Base-by-base conservation (phyloP, 2,329 filamentous ascomycete species). In the Pyricularia grisea region DNA sequence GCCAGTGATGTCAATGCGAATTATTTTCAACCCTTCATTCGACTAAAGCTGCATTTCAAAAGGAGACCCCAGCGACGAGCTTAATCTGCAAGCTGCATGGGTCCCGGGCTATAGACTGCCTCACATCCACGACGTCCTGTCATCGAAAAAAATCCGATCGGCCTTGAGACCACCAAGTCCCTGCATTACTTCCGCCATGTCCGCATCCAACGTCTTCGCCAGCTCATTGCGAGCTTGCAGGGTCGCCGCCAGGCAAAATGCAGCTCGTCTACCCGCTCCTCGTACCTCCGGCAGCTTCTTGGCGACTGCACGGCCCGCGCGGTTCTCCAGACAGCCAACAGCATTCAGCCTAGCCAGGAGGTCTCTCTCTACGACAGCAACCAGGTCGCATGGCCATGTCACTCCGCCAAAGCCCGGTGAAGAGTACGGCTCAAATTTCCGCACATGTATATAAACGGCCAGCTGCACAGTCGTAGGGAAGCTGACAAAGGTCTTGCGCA, bases 361-460 rank as follows among this genome's bases (percentile, higher is more conserved):
- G 23, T 58, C 20, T 50, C 95, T 97, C 78, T 91, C 90, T 61
- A 87, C 85, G 12, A 89, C 90, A 4, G 76, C 86, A 12, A 75
- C 81, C 69, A 79, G 81, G 68, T 81, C 78, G 67, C 95, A 99
- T 79, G 93, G 91, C 65, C 92, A 98, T 78, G 81, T 97, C 74
- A 87, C 89, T 69, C 87, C 91, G 33, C 94, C 95, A 1, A 94
- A 94, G 80, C 87, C 92, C 0, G 95, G 95, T 66, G 92, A 98
- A 85, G 95, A 97, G 92, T 96, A 83, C 55, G 71, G 25, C 11
- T 4, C 7, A 27, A 36, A 20, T 20, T 23, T 1, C 58, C 58
- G n/a, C n/a, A n/a, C n/a, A n/a, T 61, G 10, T 61, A 25, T 61
- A 11, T 61, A 4, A 12, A 28, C 2, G 27, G 27, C 12, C 60